A percentile compares a stretch with the other conserved stretches of the same genome.
Conservation (phyloP, 2,329 filamentous ascomycete species). For the Colletotrichum horii region DNA sequence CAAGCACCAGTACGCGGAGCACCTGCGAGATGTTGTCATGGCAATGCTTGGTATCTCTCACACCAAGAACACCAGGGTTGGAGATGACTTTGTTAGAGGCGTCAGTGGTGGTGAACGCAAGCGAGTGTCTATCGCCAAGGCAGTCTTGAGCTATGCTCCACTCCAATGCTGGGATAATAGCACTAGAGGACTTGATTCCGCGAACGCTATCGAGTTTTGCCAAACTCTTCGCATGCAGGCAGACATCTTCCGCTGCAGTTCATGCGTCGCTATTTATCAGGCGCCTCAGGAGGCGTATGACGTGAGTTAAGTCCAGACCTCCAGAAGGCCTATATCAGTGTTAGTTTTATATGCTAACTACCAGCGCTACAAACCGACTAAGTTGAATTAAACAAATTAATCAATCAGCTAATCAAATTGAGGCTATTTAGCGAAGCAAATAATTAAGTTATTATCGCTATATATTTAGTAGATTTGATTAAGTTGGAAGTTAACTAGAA, state of each 20-base stretch:
- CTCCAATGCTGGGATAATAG: conserved; percentile 47
- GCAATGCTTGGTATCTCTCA: conserved; percentile 60
- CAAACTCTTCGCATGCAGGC: conserved; percentile 29
- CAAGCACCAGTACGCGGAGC: conserved; percentile 45
- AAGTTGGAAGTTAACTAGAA: no score
- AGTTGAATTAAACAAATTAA: no score
- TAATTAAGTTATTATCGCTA: no score
- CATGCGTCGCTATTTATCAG: conserved; percentile 57
- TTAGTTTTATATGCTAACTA: background rate
- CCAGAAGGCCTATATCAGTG: rapidly evolving
- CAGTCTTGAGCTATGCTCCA: conserved; percentile 30
- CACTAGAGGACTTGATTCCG: conserved; percentile 48
- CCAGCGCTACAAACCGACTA: no score
- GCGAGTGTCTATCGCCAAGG: conserved; percentile 42
- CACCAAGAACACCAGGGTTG: conserved; percentile 57
- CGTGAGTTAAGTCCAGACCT: conserved; percentile 21
- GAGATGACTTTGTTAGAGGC: conserved; percentile 59
- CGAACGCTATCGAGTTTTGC: conserved; percentile 22
- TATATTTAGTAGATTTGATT: no score
- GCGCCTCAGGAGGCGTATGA: conserved; percentile 64
- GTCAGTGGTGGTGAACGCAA: conserved; percentile 59
- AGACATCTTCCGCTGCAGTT: conserved; percentile 28
- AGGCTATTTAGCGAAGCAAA: no score
- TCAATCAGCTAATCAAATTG: no score
- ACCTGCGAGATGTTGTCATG: conserved; percentile 59